Evolutionary conservation across 306 rosid genomes (phyloP).

Genomic region (cucumber (Cucumis sativus)): Cucumber_9930_V3 NC_026658.2:14853001-14853500

Average conservation of each 20-base stretch:
- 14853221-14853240: too few relatives aligned
- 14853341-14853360: slow-evolving; percentile 1
- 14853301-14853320: slow-evolving; percentile 4
- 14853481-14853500: not conserved
- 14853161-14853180: not conserved
- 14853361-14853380: not conserved
- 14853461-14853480: not conserved
- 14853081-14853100: slow-evolving; percentile 17
- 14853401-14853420: not conserved
- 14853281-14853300: not conserved
- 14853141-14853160: not conserved
- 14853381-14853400: not conserved
- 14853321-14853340: slow-evolving; percentile 3
- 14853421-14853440: not conserved
- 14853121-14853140: not conserved
- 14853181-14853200: not conserved
- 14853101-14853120: slow-evolving; percentile 17
- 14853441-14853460: not conserved
- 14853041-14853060: not conserved
- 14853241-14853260: not conserved
- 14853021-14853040: not conserved
- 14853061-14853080: not conserved
- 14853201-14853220: not conserved
- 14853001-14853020: slow-evolving; percentile 42
- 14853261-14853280: not conserved